phyloP scores from a whole-genome alignment of 208 protist species.

The Plasmodiophora brassicae region DNA sequence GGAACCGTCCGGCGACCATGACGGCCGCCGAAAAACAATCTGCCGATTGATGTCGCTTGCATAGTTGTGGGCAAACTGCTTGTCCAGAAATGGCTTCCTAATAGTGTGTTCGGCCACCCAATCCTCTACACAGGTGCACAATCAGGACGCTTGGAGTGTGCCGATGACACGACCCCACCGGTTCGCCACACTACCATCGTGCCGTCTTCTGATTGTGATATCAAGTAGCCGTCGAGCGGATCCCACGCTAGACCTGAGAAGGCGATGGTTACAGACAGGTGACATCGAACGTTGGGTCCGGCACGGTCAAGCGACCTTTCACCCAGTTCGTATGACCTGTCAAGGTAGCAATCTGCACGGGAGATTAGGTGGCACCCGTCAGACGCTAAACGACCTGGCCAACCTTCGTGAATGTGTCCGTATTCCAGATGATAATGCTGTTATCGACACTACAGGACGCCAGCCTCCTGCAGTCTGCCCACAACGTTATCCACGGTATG shows the following conservation, averaged over 20 bases:
- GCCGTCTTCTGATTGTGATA: slow-evolving; percentile 1
- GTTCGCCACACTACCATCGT: not conserved
- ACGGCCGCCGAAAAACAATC: not conserved
- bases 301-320: not conserved
- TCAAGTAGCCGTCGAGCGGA: not conserved
- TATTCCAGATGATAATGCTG: not conserved
- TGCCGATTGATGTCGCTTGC: slow-evolving; percentile 18
- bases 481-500: not conserved
- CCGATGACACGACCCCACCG: not conserved
- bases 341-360: not conserved
- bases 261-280: too few relatives aligned
- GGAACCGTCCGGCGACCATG: not conserved
- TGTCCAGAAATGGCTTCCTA: slow-evolving; percentile 7
- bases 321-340: not conserved
- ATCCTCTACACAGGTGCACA: not conserved
- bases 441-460: slow-evolving; percentile 24
- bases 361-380: not conserved
- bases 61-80: slow-evolving; percentile 26
- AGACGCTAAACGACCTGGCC: not conserved
- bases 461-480: not conserved
- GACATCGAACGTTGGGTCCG: not conserved
- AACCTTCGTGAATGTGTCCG: not conserved
- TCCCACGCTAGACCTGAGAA: not conserved
- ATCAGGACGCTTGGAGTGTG: not conserved
- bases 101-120: not conserved